These are phyloP conservation scores for Clarkia xantiana DNA, from an alignment of 345 rosid genomes.

Conservation along the genomic window DNA sequence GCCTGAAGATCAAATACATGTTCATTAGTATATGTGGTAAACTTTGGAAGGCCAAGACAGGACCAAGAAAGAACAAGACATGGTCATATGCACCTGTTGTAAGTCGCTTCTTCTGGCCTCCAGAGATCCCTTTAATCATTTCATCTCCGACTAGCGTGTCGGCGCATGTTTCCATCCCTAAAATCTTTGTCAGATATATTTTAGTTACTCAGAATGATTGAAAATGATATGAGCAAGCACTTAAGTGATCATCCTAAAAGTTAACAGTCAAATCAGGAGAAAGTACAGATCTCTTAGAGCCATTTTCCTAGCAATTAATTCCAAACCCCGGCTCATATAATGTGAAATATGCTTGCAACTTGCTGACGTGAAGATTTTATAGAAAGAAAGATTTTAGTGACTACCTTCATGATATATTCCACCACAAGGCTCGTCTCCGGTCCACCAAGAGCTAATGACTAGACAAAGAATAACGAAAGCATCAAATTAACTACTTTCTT, in stretches of 20 bases:
- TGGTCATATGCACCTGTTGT: conserved; percentile 38
- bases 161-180: conserved; percentile 59
- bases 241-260: no score
- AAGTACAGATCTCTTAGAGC: no score
- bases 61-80: no score
- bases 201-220: not conserved
- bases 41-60: no score
- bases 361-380: no score
- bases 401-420: conserved; percentile 94
- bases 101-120: conserved; percentile 72
- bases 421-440: conserved; percentile 70
- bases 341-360: no score
- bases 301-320: no score
- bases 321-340: no score
- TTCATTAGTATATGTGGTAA: not conserved
- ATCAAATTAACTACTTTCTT: conserved; percentile 2
- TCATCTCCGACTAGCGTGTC: conserved; percentile 61
- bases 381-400: conserved; percentile 10
- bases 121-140: conserved; percentile 72
- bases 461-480: conserved; percentile 8
- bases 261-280: no score
- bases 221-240: no score
- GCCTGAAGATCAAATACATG: conserved; percentile 7
- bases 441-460: conserved; percentile 91
- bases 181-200: conserved; percentile 27